Base-by-base conservation (phyloP, 768 basidiomycete genomes). In the Leccinum arenicola region DNA sequence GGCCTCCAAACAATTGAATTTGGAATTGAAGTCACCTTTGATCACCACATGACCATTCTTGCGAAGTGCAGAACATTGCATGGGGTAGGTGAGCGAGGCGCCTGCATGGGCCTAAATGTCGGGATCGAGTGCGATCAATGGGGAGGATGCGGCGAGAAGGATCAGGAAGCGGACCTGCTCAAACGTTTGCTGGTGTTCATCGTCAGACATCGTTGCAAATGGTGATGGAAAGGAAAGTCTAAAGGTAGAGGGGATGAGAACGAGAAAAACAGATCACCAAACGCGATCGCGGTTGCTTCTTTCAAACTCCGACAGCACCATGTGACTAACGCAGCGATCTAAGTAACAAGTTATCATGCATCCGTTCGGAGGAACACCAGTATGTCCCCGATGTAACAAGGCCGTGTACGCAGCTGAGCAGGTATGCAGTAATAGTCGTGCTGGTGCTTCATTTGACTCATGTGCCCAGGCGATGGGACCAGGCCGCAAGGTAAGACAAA, bases 21-120 rank as follows among this genome's bases (percentile, higher is more conserved):
- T 14, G 15, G 3, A 17, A 9, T 38, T 38, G 1, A 9, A 9
- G 3, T 17, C 52, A 84, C 93, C 82, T 83, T 97, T 98, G 78
- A 99, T 98, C 71, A 95, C 89, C 75, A 99, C 96, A 81, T 91
- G 90, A 15, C 91, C 90, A 75, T 87, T 87, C 82, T 90, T 91
- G 75, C 88, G 89, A 65, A 98, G 89, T 69, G 94, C 95, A 75
- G 96, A 98, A 81, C 97, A 98, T 82, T 93, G 91, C 87, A 85
- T 90, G 66, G 91, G 91, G 79, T 72, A 91, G 71, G 91, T 92
- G 74, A 76, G 67, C 62, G 91, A 92, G 70, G 91, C 90, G 64
- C 87, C 88, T 61, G 91, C 83, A 72, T 66, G 80, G 68, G 84
- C 85, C 89, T 91, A 64, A 27, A 63, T 38, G 60, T 56, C 49